Evolutionary conservation across 176 grass and related monocot species (phyloP).

Genomic region (Alopecurus myosuroides): DNA sequence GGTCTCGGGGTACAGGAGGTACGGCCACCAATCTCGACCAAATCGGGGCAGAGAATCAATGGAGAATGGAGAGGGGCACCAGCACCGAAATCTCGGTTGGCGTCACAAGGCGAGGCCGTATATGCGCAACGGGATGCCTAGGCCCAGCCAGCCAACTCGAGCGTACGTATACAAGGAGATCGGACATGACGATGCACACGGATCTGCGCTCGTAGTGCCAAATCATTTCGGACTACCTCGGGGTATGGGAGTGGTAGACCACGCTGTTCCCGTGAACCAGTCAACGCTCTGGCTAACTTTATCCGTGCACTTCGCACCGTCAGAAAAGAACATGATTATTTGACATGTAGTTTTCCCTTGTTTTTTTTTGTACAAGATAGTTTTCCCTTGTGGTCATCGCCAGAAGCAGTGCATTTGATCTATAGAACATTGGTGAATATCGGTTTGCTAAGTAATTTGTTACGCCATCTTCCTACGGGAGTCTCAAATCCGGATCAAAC

Average conservation of each 20-base stretch:
- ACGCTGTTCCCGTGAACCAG: too few relatives aligned
- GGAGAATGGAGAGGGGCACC: conserved; percentile 3
- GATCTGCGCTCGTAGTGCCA: background rate
- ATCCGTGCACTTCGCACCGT: too few relatives aligned
- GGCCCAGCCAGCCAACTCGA: background rate
- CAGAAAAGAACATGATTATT: too few relatives aligned
- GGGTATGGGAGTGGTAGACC: background rate
- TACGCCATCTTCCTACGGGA: too few relatives aligned
- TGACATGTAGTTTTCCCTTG: too few relatives aligned
- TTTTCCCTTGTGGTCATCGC: too few relatives aligned
- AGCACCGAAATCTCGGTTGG: conserved; percentile 9
- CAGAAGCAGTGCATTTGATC: too few relatives aligned
- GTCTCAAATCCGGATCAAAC: too few relatives aligned
- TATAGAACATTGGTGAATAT: too few relatives aligned
- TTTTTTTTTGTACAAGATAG: too few relatives aligned
- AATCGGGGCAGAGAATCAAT: conserved; percentile 10
- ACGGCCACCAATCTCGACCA: conserved; percentile 1
- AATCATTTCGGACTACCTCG: conserved; percentile 6
- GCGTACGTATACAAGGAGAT: background rate
- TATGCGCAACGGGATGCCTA: background rate
- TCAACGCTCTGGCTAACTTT: too few relatives aligned
- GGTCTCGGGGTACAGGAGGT: background rate
- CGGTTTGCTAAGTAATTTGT: too few relatives aligned
- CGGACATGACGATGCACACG: background rate
- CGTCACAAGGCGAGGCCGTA: background rate